phyloP scores from a whole-genome alignment of 2,329 filamentous ascomycete species.

The Rachicladosporium sp. region DNA sequence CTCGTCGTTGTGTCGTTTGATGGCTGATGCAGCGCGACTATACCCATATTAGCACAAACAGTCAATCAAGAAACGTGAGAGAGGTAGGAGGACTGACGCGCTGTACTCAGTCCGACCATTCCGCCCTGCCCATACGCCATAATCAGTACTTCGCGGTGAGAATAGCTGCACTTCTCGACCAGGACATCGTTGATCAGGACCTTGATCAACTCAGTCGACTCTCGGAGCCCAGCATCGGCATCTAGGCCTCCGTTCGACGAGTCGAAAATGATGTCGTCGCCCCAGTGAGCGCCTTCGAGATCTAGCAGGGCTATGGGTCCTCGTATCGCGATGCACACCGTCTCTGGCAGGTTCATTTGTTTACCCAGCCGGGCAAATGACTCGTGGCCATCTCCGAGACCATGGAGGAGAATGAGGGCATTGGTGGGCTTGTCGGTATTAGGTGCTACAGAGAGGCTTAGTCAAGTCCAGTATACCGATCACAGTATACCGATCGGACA shows the following conservation, averaged over 20 bases:
- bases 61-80: not conserved
- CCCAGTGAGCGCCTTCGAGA: constrained; percentile 53
- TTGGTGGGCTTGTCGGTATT: constrained; percentile 51
- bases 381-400: constrained; percentile 62
- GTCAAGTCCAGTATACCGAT: too few species aligned
- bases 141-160: constrained; percentile 37
- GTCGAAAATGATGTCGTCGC: constrained; percentile 47
- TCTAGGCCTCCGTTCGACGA: constrained; percentile 40
- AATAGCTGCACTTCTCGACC: constrained; percentile 38
- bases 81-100: constrained; percentile 24
- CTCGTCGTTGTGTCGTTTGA: constrained; percentile 9
- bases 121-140: constrained; percentile 47
- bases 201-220: constrained; percentile 29
- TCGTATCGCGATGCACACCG: constrained; percentile 61
- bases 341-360: constrained; percentile 62
- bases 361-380: constrained; percentile 59
- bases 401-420: constrained; percentile 71
- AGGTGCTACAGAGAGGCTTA: constrained; percentile 23
- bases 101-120: constrained; percentile 39
- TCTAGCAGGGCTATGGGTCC: constrained; percentile 57
- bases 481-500: not conserved
- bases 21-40: constrained; percentile 11
- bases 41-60: not conserved
- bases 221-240: constrained; percentile 41
- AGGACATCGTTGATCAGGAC: constrained; percentile 32